phyloP scores from a whole-genome alignment of 2,329 filamentous ascomycete species.

The Cryphonectria carpinicola region DNA sequence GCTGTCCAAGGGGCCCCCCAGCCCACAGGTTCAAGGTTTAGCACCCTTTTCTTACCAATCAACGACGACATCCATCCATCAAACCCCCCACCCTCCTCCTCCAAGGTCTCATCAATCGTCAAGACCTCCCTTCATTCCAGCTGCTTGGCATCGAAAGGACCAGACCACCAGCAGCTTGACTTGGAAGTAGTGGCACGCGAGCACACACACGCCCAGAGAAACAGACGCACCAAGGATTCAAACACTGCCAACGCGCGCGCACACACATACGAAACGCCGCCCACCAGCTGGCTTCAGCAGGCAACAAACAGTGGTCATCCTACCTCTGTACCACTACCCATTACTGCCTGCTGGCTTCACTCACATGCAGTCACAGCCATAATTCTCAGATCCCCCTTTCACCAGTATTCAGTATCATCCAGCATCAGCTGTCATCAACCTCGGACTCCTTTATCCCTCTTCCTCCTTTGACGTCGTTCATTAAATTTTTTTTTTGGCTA shows the following conservation, averaged over 20 bases:
- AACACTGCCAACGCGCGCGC: neutral
- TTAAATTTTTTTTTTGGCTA: conserved; percentile 11
- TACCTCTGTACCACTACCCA: neutral
- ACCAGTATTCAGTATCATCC: conserved; percentile 1
- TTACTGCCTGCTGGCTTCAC: neutral
- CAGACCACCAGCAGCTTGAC: neutral
- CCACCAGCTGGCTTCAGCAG: neutral
- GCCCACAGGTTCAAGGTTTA: neutral
- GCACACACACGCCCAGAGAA: neutral
- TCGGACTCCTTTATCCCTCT: neutral
- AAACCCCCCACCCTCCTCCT: neutral
- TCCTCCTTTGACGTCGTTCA: neutral
- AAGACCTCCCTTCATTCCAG: conserved; percentile 1
- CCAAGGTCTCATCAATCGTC: neutral
- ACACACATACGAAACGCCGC: neutral
- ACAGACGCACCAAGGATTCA: neutral
- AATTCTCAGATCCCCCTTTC: too few species aligned
- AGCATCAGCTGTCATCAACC: conserved; percentile 3
- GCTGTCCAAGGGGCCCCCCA: neutral
- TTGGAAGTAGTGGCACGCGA: neutral
- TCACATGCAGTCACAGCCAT: conserved; percentile 1
- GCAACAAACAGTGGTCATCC: neutral
- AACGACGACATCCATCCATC: neutral
- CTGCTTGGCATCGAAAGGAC: neutral
- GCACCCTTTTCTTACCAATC: neutral